phyloP scores from a whole-genome alignment of 1,139 yeast species.

The Saccharomyces hybrid region DNA sequence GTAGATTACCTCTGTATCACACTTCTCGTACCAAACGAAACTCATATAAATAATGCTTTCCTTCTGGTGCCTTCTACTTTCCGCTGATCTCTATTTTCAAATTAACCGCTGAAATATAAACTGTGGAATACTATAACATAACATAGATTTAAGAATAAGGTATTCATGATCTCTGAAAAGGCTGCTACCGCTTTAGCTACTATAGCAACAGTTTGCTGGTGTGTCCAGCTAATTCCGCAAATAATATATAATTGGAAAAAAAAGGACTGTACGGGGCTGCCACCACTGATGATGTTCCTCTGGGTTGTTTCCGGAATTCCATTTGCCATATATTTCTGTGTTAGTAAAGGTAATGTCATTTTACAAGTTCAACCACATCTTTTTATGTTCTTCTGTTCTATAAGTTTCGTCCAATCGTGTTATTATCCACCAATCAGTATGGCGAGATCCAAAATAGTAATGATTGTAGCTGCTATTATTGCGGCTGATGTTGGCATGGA shows the following conservation, averaged over 20 bases:
- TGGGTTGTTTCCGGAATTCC: slow-evolving; percentile 85
- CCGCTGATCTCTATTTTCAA: background rate
- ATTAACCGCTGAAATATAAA: background rate
- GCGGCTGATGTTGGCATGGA: slow-evolving; percentile 51
- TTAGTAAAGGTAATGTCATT: slow-evolving; percentile 64
- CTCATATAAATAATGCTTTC: background rate
- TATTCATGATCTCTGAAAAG: slow-evolving; percentile 20
- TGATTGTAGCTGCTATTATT: slow-evolving; percentile 36
- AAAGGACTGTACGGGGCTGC: slow-evolving; percentile 81
- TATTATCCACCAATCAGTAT: slow-evolving; percentile 68
- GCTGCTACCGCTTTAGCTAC: slow-evolving; percentile 82
- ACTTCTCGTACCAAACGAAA: background rate
- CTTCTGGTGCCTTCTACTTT: background rate
- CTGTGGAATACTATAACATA: background rate
- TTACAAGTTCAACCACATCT: slow-evolving; percentile 81
- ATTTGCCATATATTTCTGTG: slow-evolving; percentile 71
- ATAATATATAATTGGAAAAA: slow-evolving; percentile 59
- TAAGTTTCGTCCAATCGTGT: slow-evolving; percentile 64
- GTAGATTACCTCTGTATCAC: background rate
- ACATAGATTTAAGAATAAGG: background rate
- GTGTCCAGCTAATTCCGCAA: slow-evolving; percentile 83
- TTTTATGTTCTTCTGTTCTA: slow-evolving; percentile 61
- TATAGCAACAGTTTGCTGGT: slow-evolving; percentile 84
- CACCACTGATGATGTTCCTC: slow-evolving; percentile 72
- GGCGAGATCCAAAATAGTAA: slow-evolving; percentile 35